A percentile compares a stretch with the other conserved stretches of the same genome.
phyloP scores from a whole-genome alignment of 2,329 filamentous ascomycete genomes.

The Colletotrichum simmondsii region DNA sequence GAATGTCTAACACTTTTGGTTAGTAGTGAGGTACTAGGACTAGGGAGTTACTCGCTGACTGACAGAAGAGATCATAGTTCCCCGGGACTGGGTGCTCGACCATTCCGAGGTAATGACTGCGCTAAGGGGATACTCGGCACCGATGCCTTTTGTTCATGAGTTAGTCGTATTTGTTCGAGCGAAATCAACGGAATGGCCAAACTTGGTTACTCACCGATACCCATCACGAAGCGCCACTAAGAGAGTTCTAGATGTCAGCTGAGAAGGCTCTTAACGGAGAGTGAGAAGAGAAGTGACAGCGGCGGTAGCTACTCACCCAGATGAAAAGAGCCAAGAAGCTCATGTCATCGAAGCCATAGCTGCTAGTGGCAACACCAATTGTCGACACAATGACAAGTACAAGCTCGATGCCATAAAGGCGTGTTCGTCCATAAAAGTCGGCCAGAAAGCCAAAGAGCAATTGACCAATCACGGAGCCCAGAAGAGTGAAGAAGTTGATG shows the following conservation, averaged over 20 bases:
- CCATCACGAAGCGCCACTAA: conserved; percentile 65
- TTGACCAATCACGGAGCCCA: conserved; percentile 64
- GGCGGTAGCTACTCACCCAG: conserved; percentile 48
- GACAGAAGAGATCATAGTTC: conserved; percentile 74
- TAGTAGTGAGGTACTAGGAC: background rate
- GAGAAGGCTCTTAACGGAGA: background rate
- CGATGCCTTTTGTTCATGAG: conserved; percentile 46
- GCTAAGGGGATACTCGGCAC: conserved; percentile 75
- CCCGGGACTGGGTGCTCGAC: conserved; percentile 70
- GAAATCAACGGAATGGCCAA: background rate
- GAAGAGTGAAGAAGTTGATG: conserved; percentile 63
- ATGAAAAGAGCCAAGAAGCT: conserved; percentile 62
- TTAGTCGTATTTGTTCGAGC: background rate
- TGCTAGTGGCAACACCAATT: conserved; percentile 66
- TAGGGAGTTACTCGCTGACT: background rate
- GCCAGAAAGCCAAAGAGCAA: conserved; percentile 64
- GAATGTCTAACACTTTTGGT: conserved; percentile 50
- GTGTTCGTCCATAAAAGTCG: conserved; percentile 64
- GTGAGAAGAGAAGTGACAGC: background rate
- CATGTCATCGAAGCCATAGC: conserved; percentile 59
- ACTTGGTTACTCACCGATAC: conserved; percentile 50
- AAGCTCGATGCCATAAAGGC: conserved; percentile 66
- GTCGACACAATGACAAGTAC: conserved; percentile 67
- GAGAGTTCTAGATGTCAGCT: background rate
- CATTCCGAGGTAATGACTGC: conserved; percentile 77